Evolutionary conservation across 352 stramenopile species (phyloP).

Genomic region (Phytophthora sp.): DNA sequence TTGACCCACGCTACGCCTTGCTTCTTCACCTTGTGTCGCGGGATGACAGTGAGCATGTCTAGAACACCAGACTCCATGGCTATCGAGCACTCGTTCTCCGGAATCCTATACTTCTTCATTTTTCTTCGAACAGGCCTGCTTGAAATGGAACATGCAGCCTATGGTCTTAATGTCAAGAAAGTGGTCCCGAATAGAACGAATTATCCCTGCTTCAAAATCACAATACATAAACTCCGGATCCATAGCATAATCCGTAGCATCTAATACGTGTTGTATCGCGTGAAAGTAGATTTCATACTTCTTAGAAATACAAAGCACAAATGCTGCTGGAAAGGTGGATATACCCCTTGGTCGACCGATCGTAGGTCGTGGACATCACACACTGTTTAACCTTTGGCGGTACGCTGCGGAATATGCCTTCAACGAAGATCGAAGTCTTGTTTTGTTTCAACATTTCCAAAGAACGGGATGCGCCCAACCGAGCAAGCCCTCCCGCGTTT

Average conservation of each 20-base stretch:
- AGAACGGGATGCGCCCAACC: too few relatives aligned
- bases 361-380: slow-evolving; percentile 22
- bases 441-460: too few relatives aligned
- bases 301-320: slow-evolving; percentile 16
- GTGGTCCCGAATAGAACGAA: too few relatives aligned
- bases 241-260: slow-evolving; percentile 9
- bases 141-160: slow-evolving; percentile 41
- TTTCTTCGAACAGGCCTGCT: slow-evolving; percentile 17
- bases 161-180: too few relatives aligned
- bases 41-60: slow-evolving; percentile 19
- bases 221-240: too few relatives aligned
- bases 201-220: too few relatives aligned
- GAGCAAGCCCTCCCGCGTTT: too few relatives aligned
- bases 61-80: slow-evolving; percentile 15
- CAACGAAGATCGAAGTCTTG: too few relatives aligned
- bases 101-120: slow-evolving; percentile 15
- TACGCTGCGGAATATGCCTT: too few relatives aligned
- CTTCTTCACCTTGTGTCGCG: slow-evolving; percentile 1
- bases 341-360: slow-evolving; percentile 10
- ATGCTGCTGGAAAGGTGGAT: slow-evolving; percentile 3
- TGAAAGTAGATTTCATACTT: slow-evolving; percentile 23
- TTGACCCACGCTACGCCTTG: slow-evolving; percentile 13
- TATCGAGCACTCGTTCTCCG: background rate
- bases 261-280: slow-evolving; percentile 7
- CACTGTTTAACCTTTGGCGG: slow-evolving; percentile 29